Base-by-base conservation (phyloP, 169 alveolate species). In the Cryptosporidium parvum region DNA sequence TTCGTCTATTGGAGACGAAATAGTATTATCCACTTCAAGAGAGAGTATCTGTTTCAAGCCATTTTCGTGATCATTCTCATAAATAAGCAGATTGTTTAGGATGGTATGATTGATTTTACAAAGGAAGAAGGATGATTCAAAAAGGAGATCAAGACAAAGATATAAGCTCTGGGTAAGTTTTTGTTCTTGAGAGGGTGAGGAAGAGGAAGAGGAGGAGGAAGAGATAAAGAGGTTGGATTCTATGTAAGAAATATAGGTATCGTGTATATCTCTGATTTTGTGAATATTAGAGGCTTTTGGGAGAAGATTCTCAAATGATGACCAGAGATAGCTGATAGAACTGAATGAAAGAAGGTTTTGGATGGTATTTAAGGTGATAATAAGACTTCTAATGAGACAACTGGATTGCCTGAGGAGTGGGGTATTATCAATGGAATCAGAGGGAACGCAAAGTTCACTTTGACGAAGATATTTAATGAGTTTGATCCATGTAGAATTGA, bases 151-250 rank as follows among this genome's bases (percentile, higher is more conserved):
- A 31, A 56, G 53, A 21, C 86, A 73, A 39, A 73, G 59, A 37
- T 33, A 33, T 29, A 73, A 1, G 16, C 56, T 58, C 23, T 56
- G 86, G 10, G 37, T 56, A n/a, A 73, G 52, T 35, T 56, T 59
- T 5, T 26, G 86, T 48, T 51, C 67, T 23, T 45, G 85, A 3
- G 85, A 29, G 33, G 65, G 5, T 1, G 48, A 8, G 48, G 52
- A 62, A 5, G 71, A 44, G 69, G 39, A 10, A 37, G 33, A n/a
- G 8, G 21, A 33, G 52, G 33, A 33, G 52, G 52, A 10, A 33
- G 72, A 61, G 7, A 80, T 62, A n/a, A 80, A 80, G 3, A 80
- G 75, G 39, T 42, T 67, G 29, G 67, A 42, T n/a, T 80, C 89
- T n/a, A 80, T 44, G 3, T 70, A n/a, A 29, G 59, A 37, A 5